Conservation (phyloP, 345 rosid species). For the Trapa bicornis region DNA sequence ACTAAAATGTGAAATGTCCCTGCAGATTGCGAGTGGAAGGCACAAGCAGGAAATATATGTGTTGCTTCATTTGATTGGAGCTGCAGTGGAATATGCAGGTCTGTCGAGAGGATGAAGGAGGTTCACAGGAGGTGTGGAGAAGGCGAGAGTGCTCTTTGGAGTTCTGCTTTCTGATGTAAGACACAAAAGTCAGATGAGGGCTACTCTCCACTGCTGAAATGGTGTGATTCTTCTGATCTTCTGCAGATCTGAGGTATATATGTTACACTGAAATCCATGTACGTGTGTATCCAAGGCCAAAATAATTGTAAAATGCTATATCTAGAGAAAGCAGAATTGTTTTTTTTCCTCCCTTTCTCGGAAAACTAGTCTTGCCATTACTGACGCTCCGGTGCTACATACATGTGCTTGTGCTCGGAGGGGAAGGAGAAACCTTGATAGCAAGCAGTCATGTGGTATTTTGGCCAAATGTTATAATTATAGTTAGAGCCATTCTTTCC, state of each 20-base stretch:
- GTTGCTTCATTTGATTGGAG: constrained; percentile 91
- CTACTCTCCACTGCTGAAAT: background rate
- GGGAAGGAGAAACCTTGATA: background rate
- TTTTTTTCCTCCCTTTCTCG: background rate
- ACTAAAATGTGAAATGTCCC: background rate
- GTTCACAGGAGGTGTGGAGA: constrained; percentile 87
- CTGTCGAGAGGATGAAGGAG: constrained; percentile 76
- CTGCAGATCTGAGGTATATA: constrained; percentile 8
- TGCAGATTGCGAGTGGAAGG: constrained; percentile 92
- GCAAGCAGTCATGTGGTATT: background rate
- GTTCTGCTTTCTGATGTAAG: constrained; percentile 41
- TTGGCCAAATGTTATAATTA: background rate
- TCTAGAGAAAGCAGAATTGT: constrained; percentile 1
- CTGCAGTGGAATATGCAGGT: constrained; percentile 84
- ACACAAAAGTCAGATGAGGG: background rate
- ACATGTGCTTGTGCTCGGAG: background rate
- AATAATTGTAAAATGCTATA: background rate
- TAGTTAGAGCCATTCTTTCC: constrained; percentile 1
- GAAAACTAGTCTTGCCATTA: background rate
- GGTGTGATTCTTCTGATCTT: background rate
- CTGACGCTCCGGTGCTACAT: background rate
- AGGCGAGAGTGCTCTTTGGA: constrained; percentile 64
- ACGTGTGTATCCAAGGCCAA: background rate
- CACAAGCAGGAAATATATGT: constrained; percentile 81
- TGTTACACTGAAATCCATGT: background rate